Base-by-base conservation (phyloP, 345 rosid genomes). In the Geranium brycei region DNA sequence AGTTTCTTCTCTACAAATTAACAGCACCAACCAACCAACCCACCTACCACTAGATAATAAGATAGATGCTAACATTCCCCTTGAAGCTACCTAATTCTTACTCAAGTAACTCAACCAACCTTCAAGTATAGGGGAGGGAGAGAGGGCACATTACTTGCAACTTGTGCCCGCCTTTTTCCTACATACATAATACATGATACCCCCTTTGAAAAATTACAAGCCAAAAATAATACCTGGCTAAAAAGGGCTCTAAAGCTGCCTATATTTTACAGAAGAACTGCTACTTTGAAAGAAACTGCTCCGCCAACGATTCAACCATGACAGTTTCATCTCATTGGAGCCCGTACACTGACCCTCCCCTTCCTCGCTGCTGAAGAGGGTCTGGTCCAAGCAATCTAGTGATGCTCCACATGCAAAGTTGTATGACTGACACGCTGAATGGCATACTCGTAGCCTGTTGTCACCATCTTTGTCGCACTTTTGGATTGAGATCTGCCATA, bases 391-490 rank as follows among this genome's bases (percentile, higher is more conserved):
- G 79, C 99, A 95, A 80, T 95, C 99, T 2, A 95, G 85, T 2
- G 99, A 86, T 62, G 99, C 99, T 56, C 99, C 97, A 68, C 99
- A 93, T 0, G 96, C 99, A 66, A 71, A 74, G 61, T 93, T 93
- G 66, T 93, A 93, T 0, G 99, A 88, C 60, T 85, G 84, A 31
- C 99, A 93, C 17, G 99, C 99, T 58, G 97, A 87, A 75, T 87
- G 84, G 71, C 97, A 93, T 38, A 93, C 97, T 19, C 99, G 81
- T 12, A 91, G 86, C 75, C 99, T 79, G 76, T 95, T 86, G 81
- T 95, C 97, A 8, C 97, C 96, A 64, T 95, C 96, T 58, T 70
- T 79, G 62, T 95, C 91, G 13, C 99, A 95, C 73, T 88, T 91
- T 66, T 95, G 99, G 83, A 95, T 95, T 0, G 99, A 95, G 72